phyloP scores from a whole-genome alignment of 2,329 filamentous ascomycete genomes.

The Trichocomaceae sp. region DNA sequence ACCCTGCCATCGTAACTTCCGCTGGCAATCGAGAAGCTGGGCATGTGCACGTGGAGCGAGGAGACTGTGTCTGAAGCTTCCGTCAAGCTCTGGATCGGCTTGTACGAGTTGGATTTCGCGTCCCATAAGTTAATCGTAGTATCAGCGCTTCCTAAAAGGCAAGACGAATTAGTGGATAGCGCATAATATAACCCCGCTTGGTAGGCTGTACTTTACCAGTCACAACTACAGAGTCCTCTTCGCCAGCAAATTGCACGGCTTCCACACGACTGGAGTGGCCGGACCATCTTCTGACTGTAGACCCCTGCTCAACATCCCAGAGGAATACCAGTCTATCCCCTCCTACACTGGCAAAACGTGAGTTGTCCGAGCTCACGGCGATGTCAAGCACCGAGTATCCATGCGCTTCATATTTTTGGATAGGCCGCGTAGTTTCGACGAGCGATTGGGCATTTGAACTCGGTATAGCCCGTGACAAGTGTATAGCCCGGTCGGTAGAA shows the following conservation, averaged over 20 bases:
- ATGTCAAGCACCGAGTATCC: slow-evolving; percentile 88
- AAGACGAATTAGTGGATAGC: background rate
- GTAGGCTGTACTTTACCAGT: slow-evolving; percentile 43
- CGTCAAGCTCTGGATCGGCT: slow-evolving; percentile 37
- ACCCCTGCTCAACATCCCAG: slow-evolving; percentile 83
- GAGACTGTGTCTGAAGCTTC: slow-evolving; percentile 40
- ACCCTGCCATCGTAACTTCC: slow-evolving; percentile 82
- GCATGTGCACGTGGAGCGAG: slow-evolving; percentile 33
- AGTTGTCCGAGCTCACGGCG: slow-evolving; percentile 65
- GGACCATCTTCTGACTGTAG: slow-evolving; percentile 67
- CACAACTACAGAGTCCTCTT: slow-evolving; percentile 65
- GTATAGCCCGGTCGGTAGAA: slow-evolving; percentile 74
- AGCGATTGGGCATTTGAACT: slow-evolving; percentile 28
- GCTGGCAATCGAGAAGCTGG: slow-evolving; percentile 51
- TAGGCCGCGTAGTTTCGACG: slow-evolving; percentile 47
- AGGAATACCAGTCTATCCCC: slow-evolving; percentile 88
- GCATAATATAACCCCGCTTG: no score
- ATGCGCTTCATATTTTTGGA: slow-evolving; percentile 85
- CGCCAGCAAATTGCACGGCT: slow-evolving; percentile 69
- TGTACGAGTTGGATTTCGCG: slow-evolving; percentile 33
- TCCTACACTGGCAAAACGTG: slow-evolving; percentile 76
- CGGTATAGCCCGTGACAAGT: slow-evolving; percentile 65
- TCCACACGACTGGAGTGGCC: slow-evolving; percentile 72
- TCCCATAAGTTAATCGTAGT: slow-evolving; percentile 40
- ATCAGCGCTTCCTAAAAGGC: slow-evolving; percentile 35